Evolutionary conservation across 768 basidiomycete species (phyloP).

Genomic region (Lentinula sp.): DNA sequence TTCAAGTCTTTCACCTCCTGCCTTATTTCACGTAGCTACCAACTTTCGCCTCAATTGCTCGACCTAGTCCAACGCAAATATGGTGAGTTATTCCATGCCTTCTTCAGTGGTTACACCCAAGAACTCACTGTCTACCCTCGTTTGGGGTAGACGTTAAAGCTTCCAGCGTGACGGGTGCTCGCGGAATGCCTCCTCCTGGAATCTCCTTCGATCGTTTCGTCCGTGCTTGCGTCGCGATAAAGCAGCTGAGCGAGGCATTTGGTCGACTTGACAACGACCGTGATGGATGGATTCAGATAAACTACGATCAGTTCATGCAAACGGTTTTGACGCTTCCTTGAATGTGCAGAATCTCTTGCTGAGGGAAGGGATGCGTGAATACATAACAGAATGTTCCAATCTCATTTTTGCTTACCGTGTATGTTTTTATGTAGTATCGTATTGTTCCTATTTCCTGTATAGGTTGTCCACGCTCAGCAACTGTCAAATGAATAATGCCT

Average conservation of each 20-base stretch:
- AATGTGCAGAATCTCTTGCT: slow-evolving; percentile 12
- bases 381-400: not conserved
- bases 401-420: not conserved
- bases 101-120: not conserved
- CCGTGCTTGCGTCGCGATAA: slow-evolving; percentile 77
- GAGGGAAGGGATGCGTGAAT: not conserved
- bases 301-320: slow-evolving; percentile 68
- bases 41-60: slow-evolving; percentile 61
- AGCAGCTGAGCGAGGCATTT: slow-evolving; percentile 72
- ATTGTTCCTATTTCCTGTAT: not conserved
- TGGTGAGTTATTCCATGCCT: slow-evolving; percentile 35
- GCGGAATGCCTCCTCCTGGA: slow-evolving; percentile 35
- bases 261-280: slow-evolving; percentile 56
- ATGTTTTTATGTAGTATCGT: not conserved
- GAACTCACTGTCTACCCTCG: slow-evolving; percentile 23
- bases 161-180: slow-evolving; percentile 23
- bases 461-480: not conserved
- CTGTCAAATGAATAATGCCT: too few relatives aligned
- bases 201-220: slow-evolving; percentile 87
- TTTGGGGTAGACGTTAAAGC: slow-evolving; percentile 56
- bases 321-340: slow-evolving; percentile 59
- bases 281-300: slow-evolving; percentile 69
- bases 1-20: not conserved
- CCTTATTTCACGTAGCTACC: slow-evolving; percentile 35
- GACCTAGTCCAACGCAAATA: slow-evolving; percentile 73